These are phyloP conservation scores for Alternaria sp. DNA, from an alignment of 2,329 filamentous ascomycete genomes.

Conservation along the genomic window DNA sequence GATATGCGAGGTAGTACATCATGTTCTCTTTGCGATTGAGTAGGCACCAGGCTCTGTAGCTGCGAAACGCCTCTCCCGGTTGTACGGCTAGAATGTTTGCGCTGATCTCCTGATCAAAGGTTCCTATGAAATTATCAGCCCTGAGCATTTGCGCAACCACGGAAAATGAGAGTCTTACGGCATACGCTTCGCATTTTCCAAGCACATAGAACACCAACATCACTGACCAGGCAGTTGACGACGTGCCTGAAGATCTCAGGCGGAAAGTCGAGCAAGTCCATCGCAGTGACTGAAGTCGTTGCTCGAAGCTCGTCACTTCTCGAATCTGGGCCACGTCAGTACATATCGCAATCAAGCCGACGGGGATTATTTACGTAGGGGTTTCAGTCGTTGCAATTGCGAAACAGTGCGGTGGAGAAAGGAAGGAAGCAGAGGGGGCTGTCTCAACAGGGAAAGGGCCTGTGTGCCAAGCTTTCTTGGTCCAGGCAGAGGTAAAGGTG, in stretches of 20 bases:
- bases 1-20: not conserved
- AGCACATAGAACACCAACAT: not conserved
- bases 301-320: not conserved
- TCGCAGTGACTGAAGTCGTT: not conserved
- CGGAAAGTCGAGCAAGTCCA: conserved; percentile 5
- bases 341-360: not conserved
- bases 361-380: not conserved
- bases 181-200: not conserved
- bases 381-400: not conserved
- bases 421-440: not conserved
- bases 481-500: not conserved
- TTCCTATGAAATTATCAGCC: not conserved
- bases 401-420: not conserved
- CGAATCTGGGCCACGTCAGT: not conserved
- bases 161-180: not conserved
- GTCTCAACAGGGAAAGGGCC: not conserved
- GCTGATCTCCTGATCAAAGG: not conserved
- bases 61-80: not conserved
- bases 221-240: not conserved
- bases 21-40: not conserved
- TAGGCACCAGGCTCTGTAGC: not conserved
- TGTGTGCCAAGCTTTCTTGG: not conserved
- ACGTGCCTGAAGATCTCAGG: conserved; percentile 2
- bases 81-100: not conserved
- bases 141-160: not conserved